Evolutionary conservation across 2,329 filamentous ascomycete genomes (phyloP), one percentile per base, ranked within the genome.

Genomic region (Calonectria leucothoes): DNA sequence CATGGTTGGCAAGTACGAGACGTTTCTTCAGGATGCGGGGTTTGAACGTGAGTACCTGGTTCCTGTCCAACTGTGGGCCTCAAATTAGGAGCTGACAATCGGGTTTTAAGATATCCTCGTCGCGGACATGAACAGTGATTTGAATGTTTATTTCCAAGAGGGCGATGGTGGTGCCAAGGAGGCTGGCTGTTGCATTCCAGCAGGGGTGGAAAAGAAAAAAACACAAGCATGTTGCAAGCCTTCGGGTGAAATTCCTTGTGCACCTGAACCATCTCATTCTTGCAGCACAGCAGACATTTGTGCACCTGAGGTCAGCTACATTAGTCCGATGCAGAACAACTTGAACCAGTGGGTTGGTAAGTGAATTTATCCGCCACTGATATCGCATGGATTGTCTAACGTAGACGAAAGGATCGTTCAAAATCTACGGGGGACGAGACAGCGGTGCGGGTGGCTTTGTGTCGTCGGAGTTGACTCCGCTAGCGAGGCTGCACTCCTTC

Each of bases 341-440:
- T 84, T 89, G 57, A 90, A 90, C 79, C 84, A 87, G 67, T 90
- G 86, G 85, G 87, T 84, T 74, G 88, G 87, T 89, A 78, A 81
- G 87, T 86, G 33, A 25, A 33, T n/a, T 63, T 3, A 7, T n/a
- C 37, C 35, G 17, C 23, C 11, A 10, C 37, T 15, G 14, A 63
- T 7, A 27, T 45, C 23, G 45, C 4, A 12, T 29, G 25, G 59
- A 63, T 33, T 15, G 20, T n/a, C 59, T 63, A 45, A 63, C 35
- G 8, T 63, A 25, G 55, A 42, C 42, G 59, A 42, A 67, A 67
- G 33, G 33, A 42, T 67, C 49, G 20, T 55, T 55, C 65, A 51
- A 42, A 42, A 25, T 67, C 15, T 67, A 39, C 12, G 48, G n/a
- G n/a, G n/a, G n/a, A n/a, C n/a, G n/a, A n/a, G n/a, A n/a, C n/a